Evolutionary conservation across 768 basidiomycete species (phyloP), one percentile per base, ranked within the genome.

Genomic region (Suillus placidus): DNA sequence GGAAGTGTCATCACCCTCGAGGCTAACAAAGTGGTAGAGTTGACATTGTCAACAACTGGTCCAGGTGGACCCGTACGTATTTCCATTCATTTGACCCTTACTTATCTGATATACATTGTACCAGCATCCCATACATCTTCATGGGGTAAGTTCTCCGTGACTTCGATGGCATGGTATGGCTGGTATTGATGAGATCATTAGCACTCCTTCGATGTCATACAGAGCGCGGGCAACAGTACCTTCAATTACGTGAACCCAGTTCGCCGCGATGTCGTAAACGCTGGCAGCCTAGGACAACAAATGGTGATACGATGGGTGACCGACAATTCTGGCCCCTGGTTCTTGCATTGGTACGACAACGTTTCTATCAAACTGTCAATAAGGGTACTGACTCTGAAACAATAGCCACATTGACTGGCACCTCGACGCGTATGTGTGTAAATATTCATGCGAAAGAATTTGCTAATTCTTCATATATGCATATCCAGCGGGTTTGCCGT

Each of bases 221-320:
- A 80, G 62, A 80, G 80, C 58, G 81, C 83, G 4, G 51, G 70
- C 38, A 62, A 66, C 2, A 65, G 51, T 7, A 26, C 26, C 1
- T 77, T 75, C 70, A 85, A 85, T 71, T 84, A 80, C 45, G 68
- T 64, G 9, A 87, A 91, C 73, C 90, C 91, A 0, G 80, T 81
- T 56, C 75, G 80, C 65, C 76, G 85, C 49, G 85, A 86, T 64
- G 83, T 82, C 0, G 78, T 84, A 6, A 71, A 66, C 62, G 72
- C 76, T 10, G 74, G 72, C 5, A 42, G 26, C 7, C 7, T 8
- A 16, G 61, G 66, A 1, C 71, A 74, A 40, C 69, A 70, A 20
- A 80, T 81, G 34, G 80, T 79, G 7, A 71, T 87, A 34, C 78
- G 84, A 45, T 86, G 83, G 75, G 70, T 75, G 8, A 84, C 85